Base-by-base conservation (phyloP, 352 stramenopile species). In the Elongisporangium anandrum region DNA sequence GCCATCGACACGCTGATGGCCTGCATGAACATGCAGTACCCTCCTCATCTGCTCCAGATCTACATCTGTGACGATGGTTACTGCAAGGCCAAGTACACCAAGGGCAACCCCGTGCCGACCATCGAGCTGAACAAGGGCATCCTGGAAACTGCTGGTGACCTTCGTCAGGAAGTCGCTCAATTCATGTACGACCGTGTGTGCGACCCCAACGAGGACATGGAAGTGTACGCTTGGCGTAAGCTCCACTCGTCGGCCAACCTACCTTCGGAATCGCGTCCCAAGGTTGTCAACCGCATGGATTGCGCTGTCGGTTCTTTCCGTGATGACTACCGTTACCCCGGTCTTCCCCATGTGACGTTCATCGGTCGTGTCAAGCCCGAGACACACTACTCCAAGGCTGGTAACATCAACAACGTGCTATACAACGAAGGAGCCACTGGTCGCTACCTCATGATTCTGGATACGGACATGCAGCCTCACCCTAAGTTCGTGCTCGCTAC, bases 21-120 rank as follows among this genome's bases (percentile, higher is more conserved):
- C n/a, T 92, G 81, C 65, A 91, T 94, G 78, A 93, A 92, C 65
- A 50, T 96, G 23, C 80, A 96, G 57, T 96, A 96, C 65, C 87
- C 87, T 21, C 84, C 84, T 0, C 85, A 96, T 59, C 60, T 95
- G 22, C 63, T 93, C 12, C 83, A 94, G 56, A 91, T 94, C 48
- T 94, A 87, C 70, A 72, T 96, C 34, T 63, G 84, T 52, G 85
- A 96, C 57, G 85, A 95, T 50, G 85, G 87, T n/a, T 94, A 95
- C 66, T 94, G 84, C 69, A 85, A 75, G 57, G 61, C 77, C 52
- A 95, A 93, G 75, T 94, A 78, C 71, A 74, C 66, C 9, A 90
- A 92, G 69, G 80, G 80, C 26, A 91, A 88, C 70, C 73, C 81
- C 0, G 66, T 87, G 8, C 82, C 77, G n/a, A 75, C 71, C 6